Percentiles rank a stretch among this genome's conserved stretches.
Conservation (phyloP, 305 asterid species). For the Andrographis paniculata region DNA sequence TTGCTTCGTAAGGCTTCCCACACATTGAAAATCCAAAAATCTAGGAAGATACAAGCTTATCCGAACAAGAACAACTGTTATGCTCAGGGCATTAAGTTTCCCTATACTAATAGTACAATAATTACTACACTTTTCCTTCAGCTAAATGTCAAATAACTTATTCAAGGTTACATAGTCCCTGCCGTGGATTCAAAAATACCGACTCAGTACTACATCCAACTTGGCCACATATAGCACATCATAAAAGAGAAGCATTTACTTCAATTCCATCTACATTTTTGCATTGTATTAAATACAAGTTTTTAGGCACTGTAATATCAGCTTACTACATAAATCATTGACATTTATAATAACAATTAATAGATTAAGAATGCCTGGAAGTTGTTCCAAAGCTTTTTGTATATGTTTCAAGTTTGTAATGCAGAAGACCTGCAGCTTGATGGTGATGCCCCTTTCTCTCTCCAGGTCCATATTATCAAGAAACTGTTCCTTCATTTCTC, state of each 20-base stretch:
- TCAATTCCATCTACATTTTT: conserved; percentile 1
- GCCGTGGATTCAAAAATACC: conserved; percentile 11
- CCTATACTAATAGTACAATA: conserved; percentile 7
- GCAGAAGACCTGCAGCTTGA: conserved; percentile 74
- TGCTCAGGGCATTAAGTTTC: conserved; percentile 6
- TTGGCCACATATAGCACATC: background rate
- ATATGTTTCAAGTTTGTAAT: conserved; percentile 5
- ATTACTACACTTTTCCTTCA: background rate
- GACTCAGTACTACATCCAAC: conserved; percentile 8
- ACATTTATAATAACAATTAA: background rate
- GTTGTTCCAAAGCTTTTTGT: conserved; percentile 1
- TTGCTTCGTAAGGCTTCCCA: no score
- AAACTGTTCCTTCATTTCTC: conserved; percentile 97
- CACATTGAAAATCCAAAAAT: no score
- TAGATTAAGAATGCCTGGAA: background rate
- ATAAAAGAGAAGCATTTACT: no score
- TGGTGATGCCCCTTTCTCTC: conserved; percentile 99
- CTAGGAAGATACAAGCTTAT: background rate
- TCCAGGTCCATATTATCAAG: conserved; percentile 99
- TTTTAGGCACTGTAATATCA: background rate
- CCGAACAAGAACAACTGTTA: conserved; percentile 5
- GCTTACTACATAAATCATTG: conserved; percentile 9
- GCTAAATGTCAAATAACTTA: conserved; percentile 10
- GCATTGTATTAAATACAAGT: background rate
- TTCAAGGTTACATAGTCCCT: conserved; percentile 8